Base-by-base conservation (phyloP, 768 basidiomycete genomes). In the Albatrellus ellisii region DNA sequence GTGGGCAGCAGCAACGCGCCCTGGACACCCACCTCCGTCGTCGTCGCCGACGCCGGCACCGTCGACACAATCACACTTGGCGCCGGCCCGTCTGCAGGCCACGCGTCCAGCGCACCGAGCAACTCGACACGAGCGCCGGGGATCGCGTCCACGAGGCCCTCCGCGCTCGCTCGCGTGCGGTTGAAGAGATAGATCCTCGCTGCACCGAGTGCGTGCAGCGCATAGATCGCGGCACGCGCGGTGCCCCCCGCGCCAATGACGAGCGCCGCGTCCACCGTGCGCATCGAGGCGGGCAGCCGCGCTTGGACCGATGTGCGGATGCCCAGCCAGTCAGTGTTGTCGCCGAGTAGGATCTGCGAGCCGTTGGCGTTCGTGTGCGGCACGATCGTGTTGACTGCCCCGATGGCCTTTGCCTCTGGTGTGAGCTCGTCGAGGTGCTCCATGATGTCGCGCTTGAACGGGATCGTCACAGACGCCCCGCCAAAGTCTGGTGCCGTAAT, bases 221-320 rank as follows among this genome's bases (percentile, higher is more conserved):
- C 90, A 55, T 90, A 95, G 46, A 98, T 76, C 1, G 94, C 94
- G 0, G 94, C 94, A 14, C 94, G 84, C 14, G 87, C 79, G 0
- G 94, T 95, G 2, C 94, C 94, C 6, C 94, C 94, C 2, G 90
- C 92, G 2, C 95, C 95, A 46, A 99, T 86, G 42, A 99, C 80
- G 44, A 98, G 69, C 15, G 72, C 84, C 0, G 76, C 69, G 26
- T 62, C 64, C 47, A 51, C 72, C 47, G 33, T 61, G 50, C 32
- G 58, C 54, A 52, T 46, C 32, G 42, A 45, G 3, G 60, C 55
- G n/a, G 64, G 59, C 18, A 77, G 61, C 27, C 63, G 64, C 2
- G 63, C 56, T 11, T 53, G 52, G 40, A 79, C 69, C 51, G 66
- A 70, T 14, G 76, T 66, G 12, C 69, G 69, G 51, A 99, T 92